phyloP scores from a whole-genome alignment of 2,329 filamentous ascomycete species.

The Cercospora sp. region DNA sequence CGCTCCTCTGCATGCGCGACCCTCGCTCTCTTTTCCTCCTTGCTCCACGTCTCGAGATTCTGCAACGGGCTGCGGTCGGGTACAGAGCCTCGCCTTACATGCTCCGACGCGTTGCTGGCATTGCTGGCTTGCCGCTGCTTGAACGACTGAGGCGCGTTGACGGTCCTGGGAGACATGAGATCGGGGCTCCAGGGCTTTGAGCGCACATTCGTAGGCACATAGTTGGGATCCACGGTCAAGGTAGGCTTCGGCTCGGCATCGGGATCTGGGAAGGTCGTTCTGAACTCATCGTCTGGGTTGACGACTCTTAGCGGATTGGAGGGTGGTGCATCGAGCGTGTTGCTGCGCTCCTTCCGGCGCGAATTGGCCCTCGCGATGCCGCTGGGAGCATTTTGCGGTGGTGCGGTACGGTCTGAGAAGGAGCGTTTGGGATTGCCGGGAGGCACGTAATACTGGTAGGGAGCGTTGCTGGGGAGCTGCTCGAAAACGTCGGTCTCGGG shows the following conservation, averaged over 20 bases:
- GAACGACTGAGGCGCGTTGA: slow-evolving; percentile 6
- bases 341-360: slow-evolving; percentile 21
- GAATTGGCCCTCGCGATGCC: slow-evolving; percentile 14
- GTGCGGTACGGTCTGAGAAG: slow-evolving; percentile 34
- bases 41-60: slow-evolving; percentile 90
- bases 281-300: slow-evolving; percentile 9
- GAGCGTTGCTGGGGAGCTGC: slow-evolving; percentile 26
- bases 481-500: slow-evolving; percentile 29
- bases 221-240: slow-evolving; percentile 31
- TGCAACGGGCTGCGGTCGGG: slow-evolving; percentile 87
- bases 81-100: slow-evolving; percentile 57
- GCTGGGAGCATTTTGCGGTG: slow-evolving; percentile 14
- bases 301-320: slow-evolving; percentile 2
- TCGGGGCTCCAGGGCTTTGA: slow-evolving; percentile 36
- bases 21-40: slow-evolving; percentile 88
- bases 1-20: slow-evolving; percentile 78
- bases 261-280: slow-evolving; percentile 19
- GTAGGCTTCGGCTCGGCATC: slow-evolving; percentile 22
- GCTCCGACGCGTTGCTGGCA: slow-evolving; percentile 26
- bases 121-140: slow-evolving; percentile 29
- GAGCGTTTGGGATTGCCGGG: slow-evolving; percentile 30
- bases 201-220: slow-evolving; percentile 33
- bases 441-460: slow-evolving; percentile 38
- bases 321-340: slow-evolving; percentile 12
- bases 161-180: slow-evolving; percentile 25